Conservation (phyloP, 805 yeast genomes). For the Yarrowia sp. region DNA sequence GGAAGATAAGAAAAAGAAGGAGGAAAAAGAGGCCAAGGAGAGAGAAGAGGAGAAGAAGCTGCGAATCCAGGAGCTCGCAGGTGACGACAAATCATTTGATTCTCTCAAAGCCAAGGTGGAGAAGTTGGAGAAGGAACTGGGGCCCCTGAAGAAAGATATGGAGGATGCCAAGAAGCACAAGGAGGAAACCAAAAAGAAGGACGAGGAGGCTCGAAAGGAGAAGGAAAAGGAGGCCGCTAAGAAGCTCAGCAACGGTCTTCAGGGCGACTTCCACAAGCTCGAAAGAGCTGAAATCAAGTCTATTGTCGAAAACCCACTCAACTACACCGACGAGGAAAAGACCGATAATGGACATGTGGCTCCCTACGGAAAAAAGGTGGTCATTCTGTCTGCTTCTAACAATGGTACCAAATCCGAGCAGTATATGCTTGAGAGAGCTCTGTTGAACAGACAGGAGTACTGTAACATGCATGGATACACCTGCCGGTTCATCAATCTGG, state of each 20-base stretch:
- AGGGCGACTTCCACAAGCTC: slow-evolving; percentile 18
- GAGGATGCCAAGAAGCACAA: slow-evolving; percentile 22
- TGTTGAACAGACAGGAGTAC: slow-evolving; percentile 48
- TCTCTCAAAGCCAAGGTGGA: slow-evolving; percentile 26
- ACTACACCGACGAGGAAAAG: slow-evolving; percentile 10
- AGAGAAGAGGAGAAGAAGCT: slow-evolving; percentile 16
- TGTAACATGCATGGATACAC: slow-evolving; percentile 49
- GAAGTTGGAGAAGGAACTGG: slow-evolving; percentile 14
- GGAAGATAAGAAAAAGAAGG: slow-evolving; percentile 18
- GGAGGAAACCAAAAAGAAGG: slow-evolving; percentile 18
- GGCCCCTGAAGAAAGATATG: slow-evolving; percentile 22
- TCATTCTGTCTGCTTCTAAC: slow-evolving; percentile 45
- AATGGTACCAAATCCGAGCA: slow-evolving; percentile 43
- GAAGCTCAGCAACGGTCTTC: slow-evolving; percentile 13
- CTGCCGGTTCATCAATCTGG: slow-evolving; percentile 47
- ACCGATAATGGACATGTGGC: slow-evolving; percentile 22
- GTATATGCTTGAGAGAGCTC: slow-evolving; percentile 40
- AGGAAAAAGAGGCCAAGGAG: slow-evolving; percentile 20
- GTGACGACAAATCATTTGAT: neutral
- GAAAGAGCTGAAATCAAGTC: slow-evolving; percentile 11
- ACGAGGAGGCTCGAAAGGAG: slow-evolving; percentile 11
- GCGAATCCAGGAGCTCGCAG: slow-evolving; percentile 15
- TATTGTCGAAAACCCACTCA: slow-evolving; percentile 33
- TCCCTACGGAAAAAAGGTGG: slow-evolving; percentile 40
- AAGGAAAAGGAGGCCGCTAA: slow-evolving; percentile 25